Conservation (phyloP, 257 asterid genomes). For the Cordia subcordata region DNA sequence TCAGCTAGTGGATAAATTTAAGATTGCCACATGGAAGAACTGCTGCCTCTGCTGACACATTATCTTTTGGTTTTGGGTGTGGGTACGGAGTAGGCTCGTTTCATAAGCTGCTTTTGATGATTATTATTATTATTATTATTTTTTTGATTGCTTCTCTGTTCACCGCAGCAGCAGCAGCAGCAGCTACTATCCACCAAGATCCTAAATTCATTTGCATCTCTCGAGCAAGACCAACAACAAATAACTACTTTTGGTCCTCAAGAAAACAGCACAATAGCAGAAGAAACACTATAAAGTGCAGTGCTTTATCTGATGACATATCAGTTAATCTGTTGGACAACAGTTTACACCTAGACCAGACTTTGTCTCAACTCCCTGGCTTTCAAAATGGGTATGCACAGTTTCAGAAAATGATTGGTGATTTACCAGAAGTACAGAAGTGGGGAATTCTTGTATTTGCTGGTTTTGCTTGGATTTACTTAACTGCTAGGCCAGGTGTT, state of each 20-base stretch:
- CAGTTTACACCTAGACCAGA: conserved; percentile 33
- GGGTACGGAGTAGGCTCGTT: not conserved
- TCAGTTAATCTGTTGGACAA: conserved; percentile 22
- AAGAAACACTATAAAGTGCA: conserved; percentile 30
- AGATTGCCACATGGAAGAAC: conserved; percentile 41
- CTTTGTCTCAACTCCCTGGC: conserved; percentile 37
- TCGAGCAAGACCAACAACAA: conserved; percentile 20
- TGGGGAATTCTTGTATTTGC: conserved; percentile 51
- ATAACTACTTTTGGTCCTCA: conserved; percentile 19
- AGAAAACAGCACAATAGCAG: conserved; percentile 19
- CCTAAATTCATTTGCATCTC: conserved; percentile 24
- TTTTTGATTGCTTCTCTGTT: conserved; percentile 57
- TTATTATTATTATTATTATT: not conserved
- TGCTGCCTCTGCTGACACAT: conserved; percentile 34
- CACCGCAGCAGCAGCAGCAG: conserved; percentile 20
- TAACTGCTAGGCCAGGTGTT: conserved; percentile 94
- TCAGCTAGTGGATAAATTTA: conserved; percentile 37
- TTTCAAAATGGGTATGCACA: conserved; percentile 28
- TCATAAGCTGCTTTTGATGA: conserved; percentile 8
- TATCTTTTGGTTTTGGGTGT: not conserved
- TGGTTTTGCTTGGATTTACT: conserved; percentile 71
- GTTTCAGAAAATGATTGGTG: conserved; percentile 33
- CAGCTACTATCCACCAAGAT: not conserved
- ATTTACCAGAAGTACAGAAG: conserved; percentile 49
- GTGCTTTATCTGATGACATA: conserved; percentile 45